Percentiles rank a stretch among this genome's conserved stretches.
phyloP scores from a whole-genome alignment of 108 stramenopile species.

The Pseudonitzschia multiseries region DNA sequence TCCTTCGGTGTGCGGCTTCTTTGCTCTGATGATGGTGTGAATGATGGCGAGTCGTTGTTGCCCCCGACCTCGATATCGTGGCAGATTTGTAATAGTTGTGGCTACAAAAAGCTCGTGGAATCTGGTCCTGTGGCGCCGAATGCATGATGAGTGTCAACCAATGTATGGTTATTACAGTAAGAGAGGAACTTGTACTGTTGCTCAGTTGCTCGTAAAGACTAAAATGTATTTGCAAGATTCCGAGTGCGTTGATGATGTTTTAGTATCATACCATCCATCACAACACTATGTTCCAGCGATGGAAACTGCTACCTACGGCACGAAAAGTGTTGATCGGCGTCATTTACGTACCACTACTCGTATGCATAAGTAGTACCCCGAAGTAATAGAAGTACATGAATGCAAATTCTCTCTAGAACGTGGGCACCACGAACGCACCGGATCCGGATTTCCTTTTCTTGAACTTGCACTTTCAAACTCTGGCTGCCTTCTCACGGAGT shows the following conservation, averaged over 20 bases:
- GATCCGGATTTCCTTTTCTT: neutral
- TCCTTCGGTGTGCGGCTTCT: neutral
- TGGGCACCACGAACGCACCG: neutral
- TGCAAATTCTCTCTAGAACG: neutral
- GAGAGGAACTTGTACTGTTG: too few species aligned
- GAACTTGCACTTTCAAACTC: neutral
- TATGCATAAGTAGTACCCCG: neutral
- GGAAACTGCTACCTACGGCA: too few species aligned
- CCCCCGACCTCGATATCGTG: neutral
- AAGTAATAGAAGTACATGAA: too few species aligned
- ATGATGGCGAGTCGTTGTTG: neutral
- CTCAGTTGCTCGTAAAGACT: too few species aligned
- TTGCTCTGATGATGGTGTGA: neutral
- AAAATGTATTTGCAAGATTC: neutral
- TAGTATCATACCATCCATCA: neutral
- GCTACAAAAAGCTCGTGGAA: neutral
- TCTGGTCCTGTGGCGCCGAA: neutral
- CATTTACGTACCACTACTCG: too few species aligned
- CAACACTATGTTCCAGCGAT: too few species aligned
- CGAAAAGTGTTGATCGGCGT: too few species aligned
- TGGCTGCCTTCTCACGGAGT: neutral
- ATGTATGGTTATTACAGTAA: neutral
- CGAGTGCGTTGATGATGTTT: conserved; percentile 1
- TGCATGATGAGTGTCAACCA: neutral
- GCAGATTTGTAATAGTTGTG: neutral